Conservation (phyloP, 2,329 filamentous ascomycete genomes). For the Arachnomyces sp. region DNA sequence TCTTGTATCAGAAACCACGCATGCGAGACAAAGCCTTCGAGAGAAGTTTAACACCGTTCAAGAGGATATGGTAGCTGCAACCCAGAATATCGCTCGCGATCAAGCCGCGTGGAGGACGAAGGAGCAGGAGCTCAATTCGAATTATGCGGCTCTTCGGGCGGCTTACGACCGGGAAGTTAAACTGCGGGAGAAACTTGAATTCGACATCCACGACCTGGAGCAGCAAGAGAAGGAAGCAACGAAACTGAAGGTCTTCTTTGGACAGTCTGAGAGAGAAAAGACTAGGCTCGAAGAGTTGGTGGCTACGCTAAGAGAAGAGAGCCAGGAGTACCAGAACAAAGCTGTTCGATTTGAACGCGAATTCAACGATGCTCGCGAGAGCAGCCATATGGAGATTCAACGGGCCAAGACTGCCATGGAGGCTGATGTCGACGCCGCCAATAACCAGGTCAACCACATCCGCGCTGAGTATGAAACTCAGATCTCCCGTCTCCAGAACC, state of each 20-base stretch:
- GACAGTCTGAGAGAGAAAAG: constrained; percentile 52
- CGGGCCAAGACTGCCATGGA: constrained; percentile 72
- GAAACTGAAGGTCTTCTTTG: constrained; percentile 71
- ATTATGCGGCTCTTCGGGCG: constrained; percentile 48
- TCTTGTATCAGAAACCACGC: constrained; percentile 79
- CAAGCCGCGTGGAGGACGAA: constrained; percentile 69
- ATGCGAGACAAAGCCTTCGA: constrained; percentile 75
- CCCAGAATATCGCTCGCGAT: constrained; percentile 73
- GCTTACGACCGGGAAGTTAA: constrained; percentile 62
- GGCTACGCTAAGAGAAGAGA: constrained; percentile 44
- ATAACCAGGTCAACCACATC: constrained; percentile 72
- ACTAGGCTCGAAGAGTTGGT: constrained; percentile 57
- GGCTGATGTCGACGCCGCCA: constrained; percentile 72
- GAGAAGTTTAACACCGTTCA: constrained; percentile 78
- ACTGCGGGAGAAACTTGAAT: constrained; percentile 52
- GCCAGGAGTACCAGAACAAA: constrained; percentile 63
- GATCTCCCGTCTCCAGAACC: constrained; percentile 60
- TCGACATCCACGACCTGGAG: constrained; percentile 54
- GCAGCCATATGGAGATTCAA: constrained; percentile 70
- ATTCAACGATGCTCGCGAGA: constrained; percentile 74
- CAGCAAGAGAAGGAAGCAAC: constrained; percentile 68
- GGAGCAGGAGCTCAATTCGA: constrained; percentile 50
- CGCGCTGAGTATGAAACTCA: constrained; percentile 72
- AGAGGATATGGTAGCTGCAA: constrained; percentile 73
- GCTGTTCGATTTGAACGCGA: constrained; percentile 68